Evolutionary conservation across 805 yeast genomes (phyloP).

Genomic region (Ogataea methylovora): DNA sequence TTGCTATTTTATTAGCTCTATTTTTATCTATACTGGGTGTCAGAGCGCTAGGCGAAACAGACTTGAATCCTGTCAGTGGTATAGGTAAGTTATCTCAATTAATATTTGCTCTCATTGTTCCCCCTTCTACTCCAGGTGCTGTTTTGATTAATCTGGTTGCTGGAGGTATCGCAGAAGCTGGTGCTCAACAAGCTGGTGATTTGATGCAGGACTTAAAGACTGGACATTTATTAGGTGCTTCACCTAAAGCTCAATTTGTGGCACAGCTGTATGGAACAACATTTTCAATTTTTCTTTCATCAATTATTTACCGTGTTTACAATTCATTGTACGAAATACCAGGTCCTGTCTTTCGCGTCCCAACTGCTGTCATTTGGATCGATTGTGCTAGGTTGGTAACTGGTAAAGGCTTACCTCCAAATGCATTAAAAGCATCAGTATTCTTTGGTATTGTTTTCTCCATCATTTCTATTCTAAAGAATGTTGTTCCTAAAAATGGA

Average conservation of each 20-base stretch:
- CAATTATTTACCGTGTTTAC: constrained; percentile 78
- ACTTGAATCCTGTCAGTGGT: constrained; percentile 93
- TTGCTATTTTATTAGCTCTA: constrained; percentile 70
- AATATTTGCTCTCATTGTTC: constrained; percentile 75
- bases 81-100: constrained; percentile 92
- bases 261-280: constrained; percentile 87
- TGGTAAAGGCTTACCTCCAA: constrained; percentile 84
- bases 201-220: constrained; percentile 96
- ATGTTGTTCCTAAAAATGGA: constrained; percentile 30
- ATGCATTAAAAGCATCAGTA: constrained; percentile 54
- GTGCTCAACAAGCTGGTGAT: constrained; percentile 99
- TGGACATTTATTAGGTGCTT: constrained; percentile 85
- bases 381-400: constrained; percentile 91
- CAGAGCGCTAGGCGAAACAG: constrained; percentile 94
- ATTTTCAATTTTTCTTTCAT: constrained; percentile 75
- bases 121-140: constrained; percentile 67
- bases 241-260: constrained; percentile 83
- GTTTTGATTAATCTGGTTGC: constrained; percentile 83
- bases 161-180: constrained; percentile 97
- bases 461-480: constrained; percentile 53
- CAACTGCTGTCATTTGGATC: constrained; percentile 95
- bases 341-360: constrained; percentile 71
- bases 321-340: constrained; percentile 82
- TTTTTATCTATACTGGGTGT: constrained; percentile 81
- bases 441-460: constrained; percentile 65